Evolutionary conservation across 2,329 filamentous ascomycete genomes (phyloP).

Genomic region (Aureobasidium sp.): DNA sequence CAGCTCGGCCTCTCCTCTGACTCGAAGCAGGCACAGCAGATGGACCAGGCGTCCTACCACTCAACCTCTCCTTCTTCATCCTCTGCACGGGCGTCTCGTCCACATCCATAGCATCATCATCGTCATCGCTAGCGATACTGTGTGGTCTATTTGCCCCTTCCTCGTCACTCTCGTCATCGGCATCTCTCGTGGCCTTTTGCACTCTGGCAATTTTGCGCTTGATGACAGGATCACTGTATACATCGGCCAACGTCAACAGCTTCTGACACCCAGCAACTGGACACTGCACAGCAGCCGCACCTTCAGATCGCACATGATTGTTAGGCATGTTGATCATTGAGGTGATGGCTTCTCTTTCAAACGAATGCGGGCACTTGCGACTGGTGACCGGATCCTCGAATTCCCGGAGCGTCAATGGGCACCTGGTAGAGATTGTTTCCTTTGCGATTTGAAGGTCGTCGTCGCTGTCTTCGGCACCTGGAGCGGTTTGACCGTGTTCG

Average conservation of each 20-base stretch:
- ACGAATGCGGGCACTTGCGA: slow-evolving; percentile 62
- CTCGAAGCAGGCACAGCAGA: neutral
- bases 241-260: slow-evolving; percentile 46
- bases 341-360: slow-evolving; percentile 59
- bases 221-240: slow-evolving; percentile 51
- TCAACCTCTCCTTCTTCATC: slow-evolving; percentile 14
- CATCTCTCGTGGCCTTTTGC: slow-evolving; percentile 37
- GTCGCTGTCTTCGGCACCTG: slow-evolving; percentile 41
- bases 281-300: slow-evolving; percentile 44
- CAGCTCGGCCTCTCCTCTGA: neutral
- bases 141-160: slow-evolving; percentile 24
- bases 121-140: slow-evolving; percentile 24
- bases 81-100: slow-evolving; percentile 19
- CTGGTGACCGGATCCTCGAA: slow-evolving; percentile 63
- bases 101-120: slow-evolving; percentile 20
- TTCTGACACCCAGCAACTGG: slow-evolving; percentile 59
- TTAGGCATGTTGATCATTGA: slow-evolving; percentile 39
- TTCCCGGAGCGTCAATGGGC: slow-evolving; percentile 58
- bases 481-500: slow-evolving; percentile 35
- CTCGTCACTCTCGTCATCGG: slow-evolving; percentile 40
- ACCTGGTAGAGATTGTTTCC: slow-evolving; percentile 59
- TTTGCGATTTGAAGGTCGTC: slow-evolving; percentile 63
- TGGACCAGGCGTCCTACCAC: slow-evolving; percentile 2
- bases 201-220: slow-evolving; percentile 53
- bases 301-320: slow-evolving; percentile 9